Evolutionary conservation across 208 protist species (phyloP).

Genomic region (Endotrypanum monterogeii): DNA sequence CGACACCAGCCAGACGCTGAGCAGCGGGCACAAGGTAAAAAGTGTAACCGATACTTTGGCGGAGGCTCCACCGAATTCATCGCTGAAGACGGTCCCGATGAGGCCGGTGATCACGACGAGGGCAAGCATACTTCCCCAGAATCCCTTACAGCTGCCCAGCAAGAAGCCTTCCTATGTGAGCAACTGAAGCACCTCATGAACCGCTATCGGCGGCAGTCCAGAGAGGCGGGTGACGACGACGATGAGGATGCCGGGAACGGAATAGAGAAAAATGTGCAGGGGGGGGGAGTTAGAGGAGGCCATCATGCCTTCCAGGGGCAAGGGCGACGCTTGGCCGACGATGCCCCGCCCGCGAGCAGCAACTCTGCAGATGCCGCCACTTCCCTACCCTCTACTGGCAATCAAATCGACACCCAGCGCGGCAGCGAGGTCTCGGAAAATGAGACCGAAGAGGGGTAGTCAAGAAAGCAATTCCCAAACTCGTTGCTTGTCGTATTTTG

Average conservation of each 20-base stretch:
- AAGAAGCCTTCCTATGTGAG: constrained; percentile 19
- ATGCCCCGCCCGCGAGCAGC: neutral
- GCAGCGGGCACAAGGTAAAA: constrained; percentile 27
- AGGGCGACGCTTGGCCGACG: constrained; percentile 22
- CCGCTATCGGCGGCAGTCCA: constrained; percentile 9
- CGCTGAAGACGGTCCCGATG: constrained; percentile 22
- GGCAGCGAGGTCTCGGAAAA: neutral
- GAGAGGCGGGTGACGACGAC: neutral
- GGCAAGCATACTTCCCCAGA: constrained; percentile 1
- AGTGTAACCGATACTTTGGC: constrained; percentile 71
- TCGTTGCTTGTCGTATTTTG: neutral
- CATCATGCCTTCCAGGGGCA: constrained; percentile 24
- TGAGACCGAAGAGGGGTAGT: neutral
- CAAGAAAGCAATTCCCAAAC: neutral
- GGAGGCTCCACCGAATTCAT: constrained; percentile 63
- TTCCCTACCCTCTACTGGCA: neutral
- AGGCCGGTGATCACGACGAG: neutral
- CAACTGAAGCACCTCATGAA: constrained; percentile 29
- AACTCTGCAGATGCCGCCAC: neutral
- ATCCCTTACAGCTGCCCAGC: constrained; percentile 14
- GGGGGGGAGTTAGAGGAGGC: neutral
- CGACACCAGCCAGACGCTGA: constrained; percentile 20
- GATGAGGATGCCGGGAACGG: constrained; percentile 11
- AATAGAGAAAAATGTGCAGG: neutral
- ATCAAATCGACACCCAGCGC: neutral